phyloP scores from a whole-genome alignment of 495 filamentous ascomycete genomes.

The Jackrogersella multiformis region DNA sequence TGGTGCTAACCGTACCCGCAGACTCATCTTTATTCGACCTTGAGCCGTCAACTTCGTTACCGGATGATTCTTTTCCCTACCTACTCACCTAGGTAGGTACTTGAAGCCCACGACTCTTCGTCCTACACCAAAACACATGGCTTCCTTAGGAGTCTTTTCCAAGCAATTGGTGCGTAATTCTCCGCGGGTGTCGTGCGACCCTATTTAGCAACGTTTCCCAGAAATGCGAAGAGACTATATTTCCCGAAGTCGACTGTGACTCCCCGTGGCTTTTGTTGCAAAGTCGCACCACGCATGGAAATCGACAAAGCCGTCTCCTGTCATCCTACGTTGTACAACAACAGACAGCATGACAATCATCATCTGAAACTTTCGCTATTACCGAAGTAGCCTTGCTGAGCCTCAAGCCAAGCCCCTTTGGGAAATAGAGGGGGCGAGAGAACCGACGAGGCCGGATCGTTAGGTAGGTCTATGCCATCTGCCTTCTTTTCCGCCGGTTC shows the following conservation, averaged over 20 bases:
- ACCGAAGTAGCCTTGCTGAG: constrained; percentile 33
- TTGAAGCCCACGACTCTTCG: constrained; percentile 15
- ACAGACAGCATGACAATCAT: constrained; percentile 36
- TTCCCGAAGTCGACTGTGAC: constrained; percentile 50
- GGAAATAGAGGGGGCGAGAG: constrained; percentile 35
- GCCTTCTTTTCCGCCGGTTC: constrained; percentile 40
- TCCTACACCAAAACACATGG: constrained; percentile 48
- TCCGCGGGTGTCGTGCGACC: constrained; percentile 43
- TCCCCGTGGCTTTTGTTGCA: constrained; percentile 42
- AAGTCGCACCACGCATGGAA: constrained; percentile 37
- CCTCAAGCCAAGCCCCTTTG: constrained; percentile 35
- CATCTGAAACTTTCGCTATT: constrained; percentile 41
- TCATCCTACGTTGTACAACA: constrained; percentile 38
- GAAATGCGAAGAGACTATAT: constrained; percentile 41
- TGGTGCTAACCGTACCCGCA: neutral
- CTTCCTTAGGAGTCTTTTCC: constrained; percentile 11
- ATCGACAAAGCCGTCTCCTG: constrained; percentile 37
- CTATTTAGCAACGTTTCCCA: constrained; percentile 31
- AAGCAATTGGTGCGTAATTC: constrained; percentile 44
- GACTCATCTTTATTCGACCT: constrained; percentile 19
- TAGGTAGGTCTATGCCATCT: constrained; percentile 34
- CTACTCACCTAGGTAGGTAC: neutral
- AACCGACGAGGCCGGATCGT: constrained; percentile 41
- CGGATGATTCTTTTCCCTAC: neutral
- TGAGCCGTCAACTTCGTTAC: neutral